Percentiles rank a stretch among this genome's conserved stretches.
These are phyloP conservation scores for Coemansia sp. DNA, from an alignment of 192 early-diverging fungal genomes.

Conservation along the genomic window DNA sequence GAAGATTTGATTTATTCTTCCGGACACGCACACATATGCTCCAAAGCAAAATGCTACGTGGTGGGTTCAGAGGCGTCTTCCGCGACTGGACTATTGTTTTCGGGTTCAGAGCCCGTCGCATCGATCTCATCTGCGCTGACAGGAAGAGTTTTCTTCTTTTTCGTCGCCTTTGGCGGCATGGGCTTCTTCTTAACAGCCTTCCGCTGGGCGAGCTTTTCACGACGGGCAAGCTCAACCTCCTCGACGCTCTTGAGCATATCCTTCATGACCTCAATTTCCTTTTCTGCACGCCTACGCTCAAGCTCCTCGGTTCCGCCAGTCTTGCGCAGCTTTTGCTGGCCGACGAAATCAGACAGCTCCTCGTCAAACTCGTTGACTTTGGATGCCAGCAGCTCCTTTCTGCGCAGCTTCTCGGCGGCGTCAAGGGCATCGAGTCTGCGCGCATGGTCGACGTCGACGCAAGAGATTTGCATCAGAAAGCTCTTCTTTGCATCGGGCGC, in stretches of 20 bases:
- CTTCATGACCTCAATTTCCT: conserved; percentile 63
- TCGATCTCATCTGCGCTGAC: no score
- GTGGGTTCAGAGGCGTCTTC: no score
- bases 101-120: no score
- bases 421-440: conserved; percentile 67
- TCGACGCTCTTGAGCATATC: conserved; percentile 54
- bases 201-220: conserved; percentile 44
- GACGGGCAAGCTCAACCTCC: conserved; percentile 43
- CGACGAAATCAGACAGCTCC: conserved; percentile 68
- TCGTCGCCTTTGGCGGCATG: no score
- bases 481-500: conserved; percentile 64
- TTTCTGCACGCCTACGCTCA: conserved; percentile 67
- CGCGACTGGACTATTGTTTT: no score
- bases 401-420: conserved; percentile 63
- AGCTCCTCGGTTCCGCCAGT: conserved; percentile 74
- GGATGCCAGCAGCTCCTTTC: conserved; percentile 64
- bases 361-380: conserved; percentile 76
- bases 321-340: conserved; percentile 64
- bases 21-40: no score
- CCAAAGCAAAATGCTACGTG: no score
- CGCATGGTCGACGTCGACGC: conserved; percentile 66
- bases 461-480: conserved; percentile 66
- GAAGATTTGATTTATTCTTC: no score
- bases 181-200: conserved; percentile 20
- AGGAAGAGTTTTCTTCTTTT: no score